Conservation (phyloP, 2,329 filamentous ascomycete genomes). For the Sclerotinia trifoliorum region DNA sequence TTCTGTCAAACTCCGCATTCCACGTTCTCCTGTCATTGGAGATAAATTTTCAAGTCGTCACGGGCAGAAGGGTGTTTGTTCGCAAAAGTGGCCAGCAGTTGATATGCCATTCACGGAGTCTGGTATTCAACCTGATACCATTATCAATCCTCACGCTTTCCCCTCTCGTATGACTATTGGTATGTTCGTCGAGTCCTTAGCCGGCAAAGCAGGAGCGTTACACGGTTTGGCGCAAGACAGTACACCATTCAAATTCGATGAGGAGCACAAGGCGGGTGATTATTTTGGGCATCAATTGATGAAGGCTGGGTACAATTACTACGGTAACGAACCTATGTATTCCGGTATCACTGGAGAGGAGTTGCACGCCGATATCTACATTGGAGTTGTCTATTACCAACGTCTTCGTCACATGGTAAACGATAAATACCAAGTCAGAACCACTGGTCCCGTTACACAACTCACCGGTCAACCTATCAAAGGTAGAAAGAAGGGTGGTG, state of each 20-base stretch:
- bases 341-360: slow-evolving; percentile 94
- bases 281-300: slow-evolving; percentile 95
- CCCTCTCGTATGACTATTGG: slow-evolving; percentile 99
- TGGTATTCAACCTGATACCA: slow-evolving; percentile 94
- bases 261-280: slow-evolving; percentile 86
- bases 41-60: slow-evolving; percentile 99
- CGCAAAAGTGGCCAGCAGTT: slow-evolving; percentile 88
- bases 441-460: slow-evolving; percentile 86
- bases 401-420: slow-evolving; percentile 98
- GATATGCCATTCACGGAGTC: slow-evolving; percentile 98
- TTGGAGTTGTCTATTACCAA: slow-evolving; percentile 98
- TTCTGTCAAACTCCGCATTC: slow-evolving; percentile 89
- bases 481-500: slow-evolving; percentile 91
- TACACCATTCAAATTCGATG: slow-evolving; percentile 92
- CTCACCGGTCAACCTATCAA: slow-evolving; percentile 96
- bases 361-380: slow-evolving; percentile 90
- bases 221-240: slow-evolving; percentile 96
- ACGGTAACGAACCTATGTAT: slow-evolving; percentile 99
- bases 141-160: slow-evolving; percentile 99
- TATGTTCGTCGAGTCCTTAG: slow-evolving; percentile 97
- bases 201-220: slow-evolving; percentile 89
- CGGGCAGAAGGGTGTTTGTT: slow-evolving; percentile 95
- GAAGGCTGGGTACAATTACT: slow-evolving; percentile 95
- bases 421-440: slow-evolving; percentile 98
- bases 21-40: slow-evolving; percentile 86